Evolutionary conservation across 306 rosid genomes (phyloP).

Genomic region (Mucuna pruriens): DNA sequence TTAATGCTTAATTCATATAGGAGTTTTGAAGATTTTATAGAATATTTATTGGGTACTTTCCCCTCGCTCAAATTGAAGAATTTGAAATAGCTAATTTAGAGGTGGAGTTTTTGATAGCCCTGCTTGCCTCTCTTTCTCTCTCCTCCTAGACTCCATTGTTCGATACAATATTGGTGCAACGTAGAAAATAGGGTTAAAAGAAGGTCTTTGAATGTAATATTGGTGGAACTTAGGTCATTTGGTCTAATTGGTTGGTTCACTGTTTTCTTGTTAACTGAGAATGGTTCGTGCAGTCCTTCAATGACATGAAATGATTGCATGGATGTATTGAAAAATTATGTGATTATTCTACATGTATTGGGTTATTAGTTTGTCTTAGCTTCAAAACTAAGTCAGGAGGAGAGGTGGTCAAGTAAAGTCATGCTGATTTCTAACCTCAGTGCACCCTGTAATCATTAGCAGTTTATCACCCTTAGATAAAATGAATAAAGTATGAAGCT

Average conservation of each 20-base stretch:
- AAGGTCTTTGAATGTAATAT: neutral
- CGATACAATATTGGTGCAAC: neutral
- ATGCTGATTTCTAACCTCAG: neutral
- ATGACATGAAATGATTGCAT: neutral
- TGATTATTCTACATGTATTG: slow-evolving; percentile 2
- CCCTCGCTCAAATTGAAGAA: neutral
- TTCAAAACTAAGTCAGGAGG: slow-evolving; percentile 21
- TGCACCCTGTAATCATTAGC: slow-evolving; percentile 3
- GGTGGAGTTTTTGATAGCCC: neutral
- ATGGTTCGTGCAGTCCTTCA: neutral
- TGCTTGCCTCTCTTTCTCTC: neutral
- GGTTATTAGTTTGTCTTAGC: slow-evolving; percentile 14
- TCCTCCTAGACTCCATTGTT: neutral
- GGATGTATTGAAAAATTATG: neutral
- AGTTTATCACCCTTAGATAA: slow-evolving; percentile 3
- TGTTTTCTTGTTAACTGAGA: slow-evolving; percentile 11
- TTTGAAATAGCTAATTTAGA: neutral
- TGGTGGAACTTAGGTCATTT: neutral
- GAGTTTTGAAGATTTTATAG: neutral
- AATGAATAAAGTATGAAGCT: neutral
- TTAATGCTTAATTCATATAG: neutral
- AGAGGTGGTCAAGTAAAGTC: slow-evolving; percentile 6
- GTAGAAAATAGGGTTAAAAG: neutral
- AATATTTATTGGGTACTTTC: neutral
- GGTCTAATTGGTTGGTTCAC: slow-evolving; percentile 6